Evolutionary conservation across 352 stramenopile species (phyloP).

Genomic region (Globisporangium rhizosaccharum): DNA sequence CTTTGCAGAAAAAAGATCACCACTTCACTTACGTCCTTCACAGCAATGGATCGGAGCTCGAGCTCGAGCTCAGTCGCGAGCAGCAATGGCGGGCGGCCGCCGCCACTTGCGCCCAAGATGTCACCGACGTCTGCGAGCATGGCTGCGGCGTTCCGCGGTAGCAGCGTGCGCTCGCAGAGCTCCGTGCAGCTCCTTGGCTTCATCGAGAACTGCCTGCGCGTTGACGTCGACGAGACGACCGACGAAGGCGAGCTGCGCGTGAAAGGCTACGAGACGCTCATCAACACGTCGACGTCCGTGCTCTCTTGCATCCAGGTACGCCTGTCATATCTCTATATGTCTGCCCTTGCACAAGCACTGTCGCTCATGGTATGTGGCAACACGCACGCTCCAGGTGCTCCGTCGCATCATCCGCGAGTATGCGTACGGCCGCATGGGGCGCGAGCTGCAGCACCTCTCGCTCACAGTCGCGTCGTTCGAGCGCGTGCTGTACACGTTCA

Average conservation of each 20-base stretch:
- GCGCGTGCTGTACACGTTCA: constrained; percentile 83
- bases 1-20: neutral
- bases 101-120: constrained; percentile 2
- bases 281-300: constrained; percentile 64
- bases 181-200: constrained; percentile 81
- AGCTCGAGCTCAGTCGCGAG: neutral
- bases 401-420: constrained; percentile 85
- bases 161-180: constrained; percentile 60
- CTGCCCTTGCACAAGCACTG: neutral
- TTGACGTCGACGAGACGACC: constrained; percentile 39
- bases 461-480: constrained; percentile 83
- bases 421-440: constrained; percentile 71
- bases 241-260: constrained; percentile 70
- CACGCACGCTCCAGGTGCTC: constrained; percentile 26
- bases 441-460: constrained; percentile 82
- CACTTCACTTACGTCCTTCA: neutral
- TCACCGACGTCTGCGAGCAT: constrained; percentile 6
- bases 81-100: constrained; percentile 1
- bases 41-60: neutral
- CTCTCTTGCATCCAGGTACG: constrained; percentile 61
- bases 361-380: neutral
- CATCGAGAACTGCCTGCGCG: constrained; percentile 55
- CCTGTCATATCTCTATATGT: neutral
- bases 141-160: constrained; percentile 17
- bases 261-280: constrained; percentile 65